Percentiles rank a stretch among this genome's conserved stretches.
Conservation (phyloP, 495 filamentous ascomycete species). For the Parmelia sp. region DNA sequence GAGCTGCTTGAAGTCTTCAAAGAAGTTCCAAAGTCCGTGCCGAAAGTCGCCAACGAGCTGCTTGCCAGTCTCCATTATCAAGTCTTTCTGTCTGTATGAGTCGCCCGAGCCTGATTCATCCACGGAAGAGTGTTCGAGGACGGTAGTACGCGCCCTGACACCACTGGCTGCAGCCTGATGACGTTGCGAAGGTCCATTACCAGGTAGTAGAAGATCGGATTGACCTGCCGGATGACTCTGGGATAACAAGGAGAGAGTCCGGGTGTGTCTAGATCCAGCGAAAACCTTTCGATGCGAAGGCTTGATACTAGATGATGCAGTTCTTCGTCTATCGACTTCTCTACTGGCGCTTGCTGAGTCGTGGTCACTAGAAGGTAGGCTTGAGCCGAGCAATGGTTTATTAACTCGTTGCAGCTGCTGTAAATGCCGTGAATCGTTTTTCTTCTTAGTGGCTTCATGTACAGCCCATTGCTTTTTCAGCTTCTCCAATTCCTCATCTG, state of each 20-base stretch:
- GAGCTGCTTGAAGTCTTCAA: slow-evolving; percentile 90
- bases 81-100: slow-evolving; percentile 36
- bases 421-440: slow-evolving; percentile 52
- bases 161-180: background rate
- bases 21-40: slow-evolving; percentile 90
- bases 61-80: slow-evolving; percentile 61
- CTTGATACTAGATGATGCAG: slow-evolving; percentile 35
- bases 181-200: background rate
- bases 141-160: background rate
- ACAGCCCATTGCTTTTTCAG: slow-evolving; percentile 78
- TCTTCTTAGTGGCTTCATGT: slow-evolving; percentile 73
- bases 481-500: slow-evolving; percentile 67
- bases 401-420: slow-evolving; percentile 55
- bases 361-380: slow-evolving; percentile 22
- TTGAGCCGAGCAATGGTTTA: slow-evolving; percentile 29
- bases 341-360: slow-evolving; percentile 37
- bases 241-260: slow-evolving; percentile 80
- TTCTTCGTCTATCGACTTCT: slow-evolving; percentile 46
- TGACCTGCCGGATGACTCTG: slow-evolving; percentile 34
- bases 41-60: slow-evolving; percentile 87
- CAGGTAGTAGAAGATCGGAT: background rate
- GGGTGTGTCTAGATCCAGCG: slow-evolving; percentile 65
- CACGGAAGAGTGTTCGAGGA: slow-evolving; percentile 2
- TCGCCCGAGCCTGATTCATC: background rate
- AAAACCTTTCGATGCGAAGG: slow-evolving; percentile 52